Base-by-base conservation (phyloP, 768 basidiomycete species). In the Panellus pusillus region DNA sequence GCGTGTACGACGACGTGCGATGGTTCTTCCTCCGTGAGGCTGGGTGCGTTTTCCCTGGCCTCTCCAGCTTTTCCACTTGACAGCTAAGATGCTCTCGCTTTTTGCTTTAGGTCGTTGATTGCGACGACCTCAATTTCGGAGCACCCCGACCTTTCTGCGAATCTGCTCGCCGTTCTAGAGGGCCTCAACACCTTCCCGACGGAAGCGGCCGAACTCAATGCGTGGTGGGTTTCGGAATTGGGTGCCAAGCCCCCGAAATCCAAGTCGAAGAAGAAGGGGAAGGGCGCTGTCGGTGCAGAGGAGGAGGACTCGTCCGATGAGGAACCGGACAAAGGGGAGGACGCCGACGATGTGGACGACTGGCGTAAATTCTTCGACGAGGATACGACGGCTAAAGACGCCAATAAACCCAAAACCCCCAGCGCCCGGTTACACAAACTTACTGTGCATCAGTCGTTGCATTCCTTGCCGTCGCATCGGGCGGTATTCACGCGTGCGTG, bases 351-450 rank as follows among this genome's bases (percentile, higher is more conserved):
- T 9, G 69, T 66, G 17, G 81, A 82, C 42, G 86, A 94, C 63
- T 95, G 91, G 91, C 79, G 86, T 24, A 88, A 81, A 63, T 93
- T 89, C 68, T 93, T 92, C 59, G 89, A 93, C 37, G 84, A 90
- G 15, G 78, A 81, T 47, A 66, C 76, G 1, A 52, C 69, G 13
- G 51, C 67, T 0, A 51, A 71, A 8, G 69, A 72, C 17, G 55
- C 51, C 62, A 66, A 71, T 38, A 71, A 71, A 44, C 55, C 62
- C 39, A 77, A 76, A 61, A 64, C 65, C 19, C 61, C 72, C 11
- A 68, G 72, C 32, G 74, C 74, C 8, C 77, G 91, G 44, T 63
- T 84, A 57, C 80, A 87, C 64, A 79, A 77, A 48, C 69, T 93
- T 65, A 88, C 86, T 3, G 70, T 88, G 32, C 87, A 92, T 61